A percentile compares a stretch with the other conserved stretches of the same genome.
phyloP scores from a whole-genome alignment of 331 rosid species.

The Rhamnella rubrinervis region DNA sequence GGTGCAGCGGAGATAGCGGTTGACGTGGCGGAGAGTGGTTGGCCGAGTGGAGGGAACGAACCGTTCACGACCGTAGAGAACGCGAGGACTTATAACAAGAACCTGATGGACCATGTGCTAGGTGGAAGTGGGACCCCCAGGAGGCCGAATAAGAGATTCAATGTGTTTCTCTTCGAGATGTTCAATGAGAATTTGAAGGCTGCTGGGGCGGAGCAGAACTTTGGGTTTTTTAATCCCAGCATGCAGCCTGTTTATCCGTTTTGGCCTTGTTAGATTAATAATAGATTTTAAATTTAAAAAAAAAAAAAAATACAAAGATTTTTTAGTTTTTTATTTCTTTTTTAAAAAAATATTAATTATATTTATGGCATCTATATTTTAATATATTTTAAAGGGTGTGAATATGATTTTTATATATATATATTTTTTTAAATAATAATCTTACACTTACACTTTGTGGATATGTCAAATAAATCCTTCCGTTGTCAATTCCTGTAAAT shows the following conservation, averaged over 20 bases:
- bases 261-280: neutral
- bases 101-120: neutral
- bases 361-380: too few relatives aligned
- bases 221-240: slow-evolving; percentile 25
- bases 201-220: slow-evolving; percentile 25
- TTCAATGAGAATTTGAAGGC: slow-evolving; percentile 28
- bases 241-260: slow-evolving; percentile 17
- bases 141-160: neutral
- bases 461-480: too few relatives aligned
- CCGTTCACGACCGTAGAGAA: neutral
- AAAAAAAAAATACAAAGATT: too few relatives aligned
- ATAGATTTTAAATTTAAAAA: neutral
- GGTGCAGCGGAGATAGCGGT: neutral
- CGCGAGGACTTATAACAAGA: neutral
- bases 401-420: too few relatives aligned
- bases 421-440: too few relatives aligned
- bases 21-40: slow-evolving; percentile 11
- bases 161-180: slow-evolving; percentile 12
- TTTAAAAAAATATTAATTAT: too few relatives aligned
- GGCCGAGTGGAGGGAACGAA: slow-evolving; percentile 11
- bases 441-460: too few relatives aligned
- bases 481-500: too few relatives aligned
- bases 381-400: too few relatives aligned
- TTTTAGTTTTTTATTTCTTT: too few relatives aligned
- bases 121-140: slow-evolving; percentile 15